These are phyloP conservation scores for Hirsutella thompsonii DNA, from an alignment of 2,329 filamentous ascomycete species.

Conservation along the genomic window DNA sequence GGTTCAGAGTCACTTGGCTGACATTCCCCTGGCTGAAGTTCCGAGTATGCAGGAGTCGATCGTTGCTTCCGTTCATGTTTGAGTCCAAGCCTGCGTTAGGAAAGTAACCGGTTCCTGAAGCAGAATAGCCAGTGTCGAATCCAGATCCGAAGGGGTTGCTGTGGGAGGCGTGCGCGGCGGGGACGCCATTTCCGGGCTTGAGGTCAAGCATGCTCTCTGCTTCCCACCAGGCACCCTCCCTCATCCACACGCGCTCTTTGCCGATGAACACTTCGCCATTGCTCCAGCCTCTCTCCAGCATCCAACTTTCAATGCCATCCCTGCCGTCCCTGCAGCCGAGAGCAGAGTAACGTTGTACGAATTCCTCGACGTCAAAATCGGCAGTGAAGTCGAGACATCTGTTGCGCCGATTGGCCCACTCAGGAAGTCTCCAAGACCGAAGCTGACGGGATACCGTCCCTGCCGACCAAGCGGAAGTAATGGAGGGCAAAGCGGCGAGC, in stretches of 20 bases:
- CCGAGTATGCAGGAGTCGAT: constrained; percentile 55
- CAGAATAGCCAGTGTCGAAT: constrained; percentile 62
- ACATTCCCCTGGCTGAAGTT: constrained; percentile 42
- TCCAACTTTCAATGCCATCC: constrained; percentile 89
- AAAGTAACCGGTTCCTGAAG: constrained; percentile 58
- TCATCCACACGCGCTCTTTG: constrained; percentile 87
- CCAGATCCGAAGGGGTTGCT: constrained; percentile 30
- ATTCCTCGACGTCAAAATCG: constrained; percentile 91
- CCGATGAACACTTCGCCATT: constrained; percentile 93
- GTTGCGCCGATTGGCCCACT: constrained; percentile 92
- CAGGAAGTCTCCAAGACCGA: constrained; percentile 81
- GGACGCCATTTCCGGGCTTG: constrained; percentile 45
- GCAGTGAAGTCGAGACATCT: constrained; percentile 89
- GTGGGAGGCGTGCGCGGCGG: constrained; percentile 20
- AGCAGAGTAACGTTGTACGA: constrained; percentile 65
- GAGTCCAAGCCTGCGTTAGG: constrained; percentile 45
- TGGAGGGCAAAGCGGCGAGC: constrained; percentile 56
- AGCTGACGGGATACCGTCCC: constrained; percentile 86
- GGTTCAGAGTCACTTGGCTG: constrained; percentile 38
- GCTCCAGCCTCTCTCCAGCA: constrained; percentile 91
- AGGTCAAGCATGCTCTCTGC: constrained; percentile 92
- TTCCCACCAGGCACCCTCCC: constrained; percentile 93
- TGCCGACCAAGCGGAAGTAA: constrained; percentile 83
- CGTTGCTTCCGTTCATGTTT: constrained; percentile 54
- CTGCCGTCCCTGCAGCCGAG: constrained; percentile 82